Evolutionary conservation across 257 asterid genomes (phyloP), one percentile per base, ranked within the genome.

Genomic region (Solanum megistacrolobum): DNA sequence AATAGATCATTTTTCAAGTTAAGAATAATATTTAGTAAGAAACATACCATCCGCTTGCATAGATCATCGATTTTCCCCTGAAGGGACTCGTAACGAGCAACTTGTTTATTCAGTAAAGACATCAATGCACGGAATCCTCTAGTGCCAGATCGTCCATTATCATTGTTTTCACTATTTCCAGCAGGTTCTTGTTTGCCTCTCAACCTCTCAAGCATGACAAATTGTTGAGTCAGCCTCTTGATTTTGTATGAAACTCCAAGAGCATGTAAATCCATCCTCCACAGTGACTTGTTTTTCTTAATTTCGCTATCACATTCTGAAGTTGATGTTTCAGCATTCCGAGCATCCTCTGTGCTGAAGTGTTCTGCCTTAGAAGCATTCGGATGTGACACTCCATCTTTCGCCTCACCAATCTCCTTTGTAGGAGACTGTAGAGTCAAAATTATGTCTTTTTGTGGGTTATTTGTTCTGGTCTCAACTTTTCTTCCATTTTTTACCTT

Each of bases 211-310:
- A 97, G 98, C 98, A 94, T 90, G 84, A 94, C 88, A 14, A 97
- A 88, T 83, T 96, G 98, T 89, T 97, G 99, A 91, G 92, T 95
- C 72, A 97, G 98, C 92, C 98, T 94, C 92, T 96, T 96, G 95
- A 97, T 96, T 94, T 96, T 97, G 92, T 93, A 96, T 1, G 96
- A 91, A 74, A 97, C 95, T 83, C 98, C 98, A 65, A 97, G 98
- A 62, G 99, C 97, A 87, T 96, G 96, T 66, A 97, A 92, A 90
- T 97, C 98, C 98, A 95, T 91, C 89, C 91, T 97, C 96, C 93
- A 87, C 1, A 89, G 66, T 25, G 96, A 91, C 83, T 66, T 90
- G 18, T 60, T 85, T 71, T 90, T 89, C 86, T 87, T 93, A 48
- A 89, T 78, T 39, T 86, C 41, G 35, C 88, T 91, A 78, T 90